Evolutionary conservation across 371 early-diverging fungal species (phyloP).

Genomic region (Rhizomucor pusillus): DNA sequence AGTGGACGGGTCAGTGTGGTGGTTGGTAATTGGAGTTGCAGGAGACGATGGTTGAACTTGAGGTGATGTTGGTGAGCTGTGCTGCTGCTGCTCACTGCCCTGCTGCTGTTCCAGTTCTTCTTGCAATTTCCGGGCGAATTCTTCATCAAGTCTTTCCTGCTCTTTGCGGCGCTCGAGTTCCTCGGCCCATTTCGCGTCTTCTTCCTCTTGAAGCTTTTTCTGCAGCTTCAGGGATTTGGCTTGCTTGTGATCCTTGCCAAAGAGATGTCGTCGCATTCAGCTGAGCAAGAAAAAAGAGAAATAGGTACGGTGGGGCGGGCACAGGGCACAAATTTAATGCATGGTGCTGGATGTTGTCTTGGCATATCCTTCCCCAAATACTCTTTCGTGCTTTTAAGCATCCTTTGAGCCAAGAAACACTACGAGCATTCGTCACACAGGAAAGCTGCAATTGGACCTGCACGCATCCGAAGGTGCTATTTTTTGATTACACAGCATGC

Average conservation of each 20-base stretch:
- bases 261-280: too few species aligned
- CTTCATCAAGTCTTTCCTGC: slow-evolving; percentile 8
- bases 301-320: too few species aligned
- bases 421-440: too few species aligned
- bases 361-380: too few species aligned
- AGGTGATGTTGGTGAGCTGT: neutral
- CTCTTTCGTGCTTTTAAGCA: too few species aligned
- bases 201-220: slow-evolving; percentile 14
- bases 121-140: slow-evolving; percentile 7
- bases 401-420: too few species aligned
- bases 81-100: neutral
- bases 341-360: too few species aligned
- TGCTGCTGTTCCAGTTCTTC: slow-evolving; percentile 10
- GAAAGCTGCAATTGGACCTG: too few species aligned
- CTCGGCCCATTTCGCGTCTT: slow-evolving; percentile 12
- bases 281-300: too few species aligned
- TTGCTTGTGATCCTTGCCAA: slow-evolving; percentile 15
- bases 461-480: too few species aligned
- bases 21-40: neutral
- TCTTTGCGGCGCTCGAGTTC: slow-evolving; percentile 5
- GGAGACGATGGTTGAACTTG: neutral
- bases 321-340: too few species aligned
- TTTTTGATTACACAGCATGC: too few species aligned
- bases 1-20: neutral
- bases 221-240: slow-evolving; percentile 13